These are phyloP conservation scores for Salix dunnii DNA, from an alignment of 345 rosid genomes.

Conservation along the genomic window DNA sequence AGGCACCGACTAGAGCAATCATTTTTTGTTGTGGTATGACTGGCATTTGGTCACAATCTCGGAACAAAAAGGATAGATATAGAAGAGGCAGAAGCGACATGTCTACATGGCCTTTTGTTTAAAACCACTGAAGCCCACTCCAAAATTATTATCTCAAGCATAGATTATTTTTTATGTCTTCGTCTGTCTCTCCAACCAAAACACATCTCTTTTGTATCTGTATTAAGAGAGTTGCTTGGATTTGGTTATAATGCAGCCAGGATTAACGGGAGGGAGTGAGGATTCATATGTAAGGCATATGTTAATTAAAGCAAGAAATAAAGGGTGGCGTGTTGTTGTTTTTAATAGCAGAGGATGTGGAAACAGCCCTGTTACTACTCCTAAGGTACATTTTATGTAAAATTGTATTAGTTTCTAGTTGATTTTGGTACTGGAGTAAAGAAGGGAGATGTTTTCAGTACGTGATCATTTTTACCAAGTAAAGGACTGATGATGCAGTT, in stretches of 20 bases:
- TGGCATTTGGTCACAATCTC: too few species aligned
- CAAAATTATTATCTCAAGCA: too few species aligned
- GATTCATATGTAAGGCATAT: conserved; percentile 84
- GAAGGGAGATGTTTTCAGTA: too few species aligned
- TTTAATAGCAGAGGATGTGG: conserved; percentile 91
- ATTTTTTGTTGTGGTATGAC: too few species aligned
- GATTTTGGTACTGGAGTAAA: not conserved
- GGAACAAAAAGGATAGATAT: too few species aligned
- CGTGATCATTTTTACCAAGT: conserved; percentile 8
- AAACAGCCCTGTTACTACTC: conserved; percentile 73
- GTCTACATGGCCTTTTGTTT: too few species aligned
- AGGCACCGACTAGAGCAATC: too few species aligned
- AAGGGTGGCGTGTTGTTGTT: conserved; percentile 86
- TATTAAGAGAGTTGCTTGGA: not conserved
- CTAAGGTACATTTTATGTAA: conserved; percentile 48
- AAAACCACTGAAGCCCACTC: too few species aligned
- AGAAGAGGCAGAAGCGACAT: too few species aligned
- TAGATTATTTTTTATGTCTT: too few species aligned
- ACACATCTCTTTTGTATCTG: too few species aligned
- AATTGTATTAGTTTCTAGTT: not conserved
- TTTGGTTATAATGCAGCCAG: conserved; percentile 49
- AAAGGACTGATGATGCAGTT: conserved; percentile 50
- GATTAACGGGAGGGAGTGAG: conserved; percentile 81
- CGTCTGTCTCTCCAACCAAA: too few species aligned
- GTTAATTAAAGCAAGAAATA: conserved; percentile 56